Percentiles rank a stretch among this genome's conserved stretches.
Conservation (phyloP, 1,284 basidiomycete species). For the Microbotryum scabiosae region DNA sequence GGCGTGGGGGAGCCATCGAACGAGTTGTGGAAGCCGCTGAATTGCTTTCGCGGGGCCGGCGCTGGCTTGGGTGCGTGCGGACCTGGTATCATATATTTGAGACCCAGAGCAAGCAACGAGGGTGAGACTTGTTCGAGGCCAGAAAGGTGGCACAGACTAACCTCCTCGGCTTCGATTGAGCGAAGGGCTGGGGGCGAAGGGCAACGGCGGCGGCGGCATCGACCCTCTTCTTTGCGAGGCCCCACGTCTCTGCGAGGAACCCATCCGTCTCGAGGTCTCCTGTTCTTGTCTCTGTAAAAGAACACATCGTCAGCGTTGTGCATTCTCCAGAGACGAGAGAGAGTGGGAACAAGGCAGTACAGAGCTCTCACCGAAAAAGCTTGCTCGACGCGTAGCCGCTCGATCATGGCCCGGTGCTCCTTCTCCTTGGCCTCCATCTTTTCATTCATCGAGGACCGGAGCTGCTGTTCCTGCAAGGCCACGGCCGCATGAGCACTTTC, state of each 20-base stretch:
- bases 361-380: slow-evolving; percentile 15
- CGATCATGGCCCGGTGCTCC: slow-evolving; percentile 4
- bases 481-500: no score
- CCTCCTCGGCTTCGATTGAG: no score
- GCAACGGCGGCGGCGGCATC: no score
- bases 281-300: slow-evolving; percentile 1
- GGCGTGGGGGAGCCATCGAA: neutral
- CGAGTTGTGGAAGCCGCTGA: slow-evolving; percentile 17
- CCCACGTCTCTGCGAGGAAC: slow-evolving; percentile 3
- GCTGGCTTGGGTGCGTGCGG: no score
- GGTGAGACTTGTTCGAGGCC: no score
- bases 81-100: no score
- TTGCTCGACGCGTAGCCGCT: slow-evolving; percentile 4
- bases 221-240: neutral
- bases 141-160: no score
- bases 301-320: no score
- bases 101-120: no score
- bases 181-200: no score
- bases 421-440: slow-evolving; percentile 9
- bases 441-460: neutral
- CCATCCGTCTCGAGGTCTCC: slow-evolving; percentile 4
- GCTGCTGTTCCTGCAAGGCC: no score
- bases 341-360: neutral
- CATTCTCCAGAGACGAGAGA: no score
- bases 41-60: neutral